Base-by-base conservation (phyloP, 1,139 yeast genomes). In the Kodamaea plutei region DNA sequence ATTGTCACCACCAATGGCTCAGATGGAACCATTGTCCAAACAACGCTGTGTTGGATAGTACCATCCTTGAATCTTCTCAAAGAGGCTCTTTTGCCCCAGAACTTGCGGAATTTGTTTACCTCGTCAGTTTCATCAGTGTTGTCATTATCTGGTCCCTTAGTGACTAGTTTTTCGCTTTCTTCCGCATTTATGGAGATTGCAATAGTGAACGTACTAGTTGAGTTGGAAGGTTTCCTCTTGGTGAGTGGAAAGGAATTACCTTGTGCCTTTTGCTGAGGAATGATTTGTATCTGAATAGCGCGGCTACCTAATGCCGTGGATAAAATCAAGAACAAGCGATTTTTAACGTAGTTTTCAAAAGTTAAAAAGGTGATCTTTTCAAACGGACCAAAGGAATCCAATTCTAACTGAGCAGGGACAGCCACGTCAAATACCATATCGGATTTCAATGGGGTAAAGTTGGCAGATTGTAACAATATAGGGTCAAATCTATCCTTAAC, bases 31-130 rank as follows among this genome's bases (percentile, higher is more conserved):
- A 71, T 64, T 14, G 53, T 45, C 97, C 97, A 91, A 20, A 87
- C 81, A 33, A 91, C 94, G 56, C 95, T 83, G 56, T 91, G 93
- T 40, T 77, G 79, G 39, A 93, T 87, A 3, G 81, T 67, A 19
- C 97, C 97, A 55, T 89, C 95, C 52, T 80, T 82, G 61, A 89
- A 93, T 52, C 94, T 75, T 63, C 99, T 77, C 37, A 91, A 67
- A 10, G 94, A 87, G 1, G 95, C 79, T 45, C 76, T 80, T 9
- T 73, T 53, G 3, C 97, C 97, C 99, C 98, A 93, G 52, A 91
- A 89, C 4, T 76, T 64, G 44, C 85, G 75, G 61, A 93, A 91
- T 34, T 71, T 68, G 64, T 53, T 5, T 21, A 81, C 78, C 19
- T 71, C 79, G 28, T 75, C 79, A 18, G 65, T 68, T 25, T 71